Percentiles rank a stretch among this genome's conserved stretches.
Evolutionary conservation across 176 grass and related monocot species (phyloP).

Genomic region (Pontederia crassipes): DNA sequence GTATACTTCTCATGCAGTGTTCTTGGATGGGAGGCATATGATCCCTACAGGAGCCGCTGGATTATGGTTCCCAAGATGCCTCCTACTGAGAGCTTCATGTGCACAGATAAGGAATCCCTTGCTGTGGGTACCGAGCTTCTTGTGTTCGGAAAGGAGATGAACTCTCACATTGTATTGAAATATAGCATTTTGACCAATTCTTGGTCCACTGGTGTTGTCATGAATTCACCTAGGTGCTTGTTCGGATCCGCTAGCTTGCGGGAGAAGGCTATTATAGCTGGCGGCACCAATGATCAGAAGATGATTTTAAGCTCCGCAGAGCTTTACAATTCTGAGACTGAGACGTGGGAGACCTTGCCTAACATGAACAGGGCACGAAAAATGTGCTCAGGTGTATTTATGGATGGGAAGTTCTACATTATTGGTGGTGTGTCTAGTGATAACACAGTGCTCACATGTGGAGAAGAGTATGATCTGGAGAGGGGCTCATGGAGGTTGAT

Average conservation of each 20-base stretch:
- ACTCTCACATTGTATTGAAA: conserved; percentile 11
- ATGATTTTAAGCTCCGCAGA: conserved; percentile 11
- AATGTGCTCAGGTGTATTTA: conserved; percentile 17
- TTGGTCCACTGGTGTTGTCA: conserved; percentile 16
- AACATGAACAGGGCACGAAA: conserved; percentile 11
- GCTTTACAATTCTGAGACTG: conserved; percentile 12
- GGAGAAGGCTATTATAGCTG: conserved; percentile 14
- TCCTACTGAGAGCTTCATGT: conserved; percentile 16
- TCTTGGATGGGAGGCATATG: conserved; percentile 15
- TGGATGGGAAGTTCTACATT: conserved; percentile 14
- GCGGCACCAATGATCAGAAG: conserved; percentile 4
- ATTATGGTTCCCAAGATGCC: conserved; percentile 18
- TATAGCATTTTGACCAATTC: conserved; percentile 19
- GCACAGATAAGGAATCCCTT: conserved; percentile 20
- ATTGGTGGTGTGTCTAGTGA: conserved; percentile 11
- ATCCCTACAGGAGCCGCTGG: conserved; percentile 16
- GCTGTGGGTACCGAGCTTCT: conserved; percentile 14
- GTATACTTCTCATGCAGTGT: conserved; percentile 20
- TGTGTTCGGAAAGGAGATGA: conserved; percentile 15
- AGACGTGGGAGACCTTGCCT: conserved; percentile 17
- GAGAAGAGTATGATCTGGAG: conserved; percentile 15
- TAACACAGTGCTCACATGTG: conserved; percentile 7
- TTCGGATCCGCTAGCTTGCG: conserved; percentile 19
- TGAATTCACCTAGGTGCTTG: conserved; percentile 19
- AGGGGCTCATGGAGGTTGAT: conserved; percentile 11